phyloP scores from a whole-genome alignment of 352 stramenopile genomes.

The Plasmopara muralis region DNA sequence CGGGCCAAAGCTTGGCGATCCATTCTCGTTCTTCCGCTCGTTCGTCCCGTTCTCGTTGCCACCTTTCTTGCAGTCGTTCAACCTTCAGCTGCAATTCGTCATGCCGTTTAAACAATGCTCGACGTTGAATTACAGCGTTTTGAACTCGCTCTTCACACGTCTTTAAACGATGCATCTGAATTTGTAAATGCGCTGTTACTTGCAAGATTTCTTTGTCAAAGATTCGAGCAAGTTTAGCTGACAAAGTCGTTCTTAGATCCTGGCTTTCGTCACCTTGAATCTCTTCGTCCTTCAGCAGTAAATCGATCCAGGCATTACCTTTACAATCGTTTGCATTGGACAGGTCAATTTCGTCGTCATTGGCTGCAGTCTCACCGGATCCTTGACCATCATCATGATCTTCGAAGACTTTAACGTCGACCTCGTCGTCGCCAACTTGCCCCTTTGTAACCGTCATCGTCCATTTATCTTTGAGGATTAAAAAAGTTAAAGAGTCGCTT shows the following conservation, averaged over 20 bases:
- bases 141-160: conserved; percentile 11
- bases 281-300: no score
- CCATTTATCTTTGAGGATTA: not conserved
- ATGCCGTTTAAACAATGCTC: conserved; percentile 3
- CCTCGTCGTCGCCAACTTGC: conserved; percentile 1
- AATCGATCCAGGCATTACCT: not conserved
- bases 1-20: conserved; percentile 57
- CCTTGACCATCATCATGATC: conserved; percentile 2
- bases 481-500: no score
- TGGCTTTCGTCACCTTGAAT: no score
- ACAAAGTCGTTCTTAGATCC: not conserved
- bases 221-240: conserved; percentile 16
- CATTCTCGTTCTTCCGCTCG: conserved; percentile 56
- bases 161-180: conserved; percentile 7
- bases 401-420: not conserved
- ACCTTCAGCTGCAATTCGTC: conserved; percentile 14
- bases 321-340: not conserved
- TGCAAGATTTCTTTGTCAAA: conserved; percentile 16
- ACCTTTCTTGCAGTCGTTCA: conserved; percentile 12
- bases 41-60: conserved; percentile 37
- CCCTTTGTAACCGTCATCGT: conserved; percentile 2
- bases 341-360: conserved; percentile 16
- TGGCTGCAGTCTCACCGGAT: conserved; percentile 2
- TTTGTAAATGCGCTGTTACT: conserved; percentile 10
- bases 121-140: conserved; percentile 5